Percentiles rank a stretch among this genome's conserved stretches.
Conservation (phyloP, 2,329 filamentous ascomycete species). For the Atkinsonella hypoxylon region DNA sequence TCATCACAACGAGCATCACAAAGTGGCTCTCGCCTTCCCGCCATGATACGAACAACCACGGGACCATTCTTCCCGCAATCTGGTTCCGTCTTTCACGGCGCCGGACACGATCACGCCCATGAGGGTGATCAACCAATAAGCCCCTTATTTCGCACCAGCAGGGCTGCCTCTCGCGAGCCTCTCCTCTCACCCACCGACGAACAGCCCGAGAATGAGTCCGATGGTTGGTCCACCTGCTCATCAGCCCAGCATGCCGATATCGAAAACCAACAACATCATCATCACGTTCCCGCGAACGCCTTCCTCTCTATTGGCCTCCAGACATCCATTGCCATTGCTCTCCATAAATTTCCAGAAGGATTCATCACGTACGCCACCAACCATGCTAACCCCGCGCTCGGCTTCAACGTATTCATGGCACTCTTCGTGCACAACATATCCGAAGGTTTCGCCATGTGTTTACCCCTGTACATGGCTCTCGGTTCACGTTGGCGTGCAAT, state of each 20-base stretch:
- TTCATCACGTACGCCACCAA: constrained; percentile 94
- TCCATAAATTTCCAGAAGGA: constrained; percentile 87
- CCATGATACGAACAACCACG: constrained; percentile 30
- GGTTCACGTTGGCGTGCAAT: constrained; percentile 72
- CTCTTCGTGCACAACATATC: constrained; percentile 97
- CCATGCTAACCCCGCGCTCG: constrained; percentile 80
- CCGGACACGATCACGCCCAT: constrained; percentile 15
- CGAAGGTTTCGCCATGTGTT: constrained; percentile 87
- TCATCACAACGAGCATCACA: constrained; percentile 10
- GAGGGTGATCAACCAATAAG: constrained; percentile 18
- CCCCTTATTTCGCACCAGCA: constrained; percentile 23
- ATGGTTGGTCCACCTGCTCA: constrained; percentile 13
- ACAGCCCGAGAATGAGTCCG: constrained; percentile 11
- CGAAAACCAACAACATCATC: constrained; percentile 58
- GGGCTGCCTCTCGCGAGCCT: constrained; percentile 28
- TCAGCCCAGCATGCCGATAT: constrained; percentile 27
- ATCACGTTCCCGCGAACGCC: constrained; percentile 88
- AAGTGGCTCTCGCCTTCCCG: constrained; percentile 21
- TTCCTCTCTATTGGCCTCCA: constrained; percentile 94
- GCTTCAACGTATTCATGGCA: constrained; percentile 86
- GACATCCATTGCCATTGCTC: constrained; percentile 84
- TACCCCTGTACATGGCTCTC: constrained; percentile 86
- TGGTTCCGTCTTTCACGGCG: constrained; percentile 15
- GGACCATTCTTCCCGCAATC: constrained; percentile 19
- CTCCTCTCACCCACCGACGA: constrained; percentile 16